These are phyloP conservation scores for Lachancea dasiensis DNA, from an alignment of 805 yeast genomes.

Conservation along the genomic window DNA sequence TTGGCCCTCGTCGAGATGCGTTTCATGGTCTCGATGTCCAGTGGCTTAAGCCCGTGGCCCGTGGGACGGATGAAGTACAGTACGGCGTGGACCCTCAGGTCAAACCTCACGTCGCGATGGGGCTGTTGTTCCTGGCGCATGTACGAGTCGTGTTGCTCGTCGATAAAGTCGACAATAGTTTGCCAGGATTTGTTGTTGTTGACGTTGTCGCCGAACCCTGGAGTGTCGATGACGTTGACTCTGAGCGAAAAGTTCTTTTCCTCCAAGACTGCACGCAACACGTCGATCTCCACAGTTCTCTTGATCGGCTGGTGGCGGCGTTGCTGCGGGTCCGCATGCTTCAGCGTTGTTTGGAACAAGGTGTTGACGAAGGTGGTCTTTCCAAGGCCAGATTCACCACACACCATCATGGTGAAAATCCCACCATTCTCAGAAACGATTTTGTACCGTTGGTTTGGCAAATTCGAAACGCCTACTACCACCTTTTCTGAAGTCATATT, in stretches of 20 bases:
- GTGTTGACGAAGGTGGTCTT: conserved; percentile 89
- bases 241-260: conserved; percentile 76
- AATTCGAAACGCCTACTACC: conserved; percentile 63
- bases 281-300: conserved; percentile 71
- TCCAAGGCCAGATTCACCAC: conserved; percentile 90
- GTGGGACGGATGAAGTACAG: conserved; percentile 88
- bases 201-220: conserved; percentile 89
- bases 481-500: conserved; percentile 12
- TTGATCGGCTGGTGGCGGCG: conserved; percentile 45
- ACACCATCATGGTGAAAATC: conserved; percentile 72
- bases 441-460: conserved; percentile 74
- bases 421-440: conserved; percentile 72
- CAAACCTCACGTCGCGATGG: conserved; percentile 54
- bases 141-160: conserved; percentile 81
- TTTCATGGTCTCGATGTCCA: conserved; percentile 87
- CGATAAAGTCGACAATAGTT: conserved; percentile 80
- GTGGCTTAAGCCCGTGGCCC: conserved; percentile 79
- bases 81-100: conserved; percentile 86
- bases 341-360: conserved; percentile 67
- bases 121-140: conserved; percentile 97
- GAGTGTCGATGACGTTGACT: conserved; percentile 82
- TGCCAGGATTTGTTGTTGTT: conserved; percentile 84
- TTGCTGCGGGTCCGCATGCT: conserved; percentile 41
- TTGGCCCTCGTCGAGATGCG: conserved; percentile 74
- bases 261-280: conserved; percentile 71